These are phyloP conservation scores for Aspergillus fructus DNA, from an alignment of 2,329 filamentous ascomycete genomes.

Conservation along the genomic window DNA sequence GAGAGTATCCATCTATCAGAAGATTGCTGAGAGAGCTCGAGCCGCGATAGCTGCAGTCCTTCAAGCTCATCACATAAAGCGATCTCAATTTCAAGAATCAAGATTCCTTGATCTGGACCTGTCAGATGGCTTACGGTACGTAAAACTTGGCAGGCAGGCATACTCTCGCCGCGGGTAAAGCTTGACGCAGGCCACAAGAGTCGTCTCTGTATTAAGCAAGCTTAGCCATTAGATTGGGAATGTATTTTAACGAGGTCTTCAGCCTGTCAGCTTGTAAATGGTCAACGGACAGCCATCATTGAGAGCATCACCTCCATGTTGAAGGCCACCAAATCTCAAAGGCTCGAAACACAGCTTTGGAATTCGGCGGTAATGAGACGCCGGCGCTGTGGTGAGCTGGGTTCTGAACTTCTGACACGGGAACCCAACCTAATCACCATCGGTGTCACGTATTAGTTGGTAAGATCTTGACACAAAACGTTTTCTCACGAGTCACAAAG, in stretches of 20 bases:
- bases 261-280: not conserved
- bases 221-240: not conserved
- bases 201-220: not conserved
- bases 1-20: not conserved
- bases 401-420: not conserved
- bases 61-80: not conserved
- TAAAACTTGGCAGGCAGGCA: not conserved
- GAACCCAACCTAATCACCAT: slow-evolving; percentile 1
- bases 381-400: not conserved
- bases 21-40: not conserved
- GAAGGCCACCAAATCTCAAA: not conserved
- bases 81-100: not conserved
- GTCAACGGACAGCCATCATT: not conserved
- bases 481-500: slow-evolving; percentile 12
- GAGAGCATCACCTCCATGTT: not conserved
- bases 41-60: not conserved
- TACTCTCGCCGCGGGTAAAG: not conserved
- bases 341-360: not conserved
- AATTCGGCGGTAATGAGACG: not conserved
- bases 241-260: not conserved
- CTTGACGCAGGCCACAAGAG: not conserved
- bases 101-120: slow-evolving; percentile 9
- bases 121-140: slow-evolving; percentile 1
- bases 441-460: slow-evolving; percentile 12
- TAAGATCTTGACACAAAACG: slow-evolving; percentile 18